Evolutionary conservation across 1,284 basidiomycete species (phyloP), one percentile per base, ranked within the genome.

Genomic region (Rhodotorula mucilaginosa): DNA sequence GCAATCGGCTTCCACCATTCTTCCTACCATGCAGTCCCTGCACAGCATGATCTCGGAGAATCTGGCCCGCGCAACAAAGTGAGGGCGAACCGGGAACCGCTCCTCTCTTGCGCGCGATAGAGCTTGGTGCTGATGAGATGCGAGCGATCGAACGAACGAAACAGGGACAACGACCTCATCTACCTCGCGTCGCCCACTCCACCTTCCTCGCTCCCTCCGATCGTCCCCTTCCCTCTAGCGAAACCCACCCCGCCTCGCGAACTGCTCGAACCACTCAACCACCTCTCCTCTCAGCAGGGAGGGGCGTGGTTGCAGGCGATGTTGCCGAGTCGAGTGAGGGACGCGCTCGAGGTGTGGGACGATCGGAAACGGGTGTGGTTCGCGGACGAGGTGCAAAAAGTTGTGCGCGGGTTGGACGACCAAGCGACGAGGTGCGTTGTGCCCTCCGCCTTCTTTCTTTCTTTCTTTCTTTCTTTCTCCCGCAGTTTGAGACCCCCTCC

Each of bases 141-240:
- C 26, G 26, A 26, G 26, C 26, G 26, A 26, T 26, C 26, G 26
- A 26, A 26, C 26, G 26, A 26, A 26, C 26, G 21, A 51, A 46
- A 21, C 8, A 87, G 92, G 44, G 97, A 99, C 81, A 99, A 99
- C 79, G 92, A 97, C 80, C 84, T 98, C 8, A 97, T 99, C 64
- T 99, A 99, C 82, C 91, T 97, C 76, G 87, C 93, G 69, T 88
- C 92, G 59, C 86, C 97, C 0, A 94, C 93, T 0, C 83, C 92
- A 0, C 79, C 87, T 2, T 87, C 90, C 3, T 85, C 89, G 44
- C 85, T 97, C 6, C 82, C 89, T 0, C 80, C 85, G 0, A 88
- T 98, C 60, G 82, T 84, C 54, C 87, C 88, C 31, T 87, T 88
- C 2, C 82, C 86, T 6, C 88, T 98, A 82, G 92, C 89, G 47